Conservation (phyloP, 495 filamentous ascomycete genomes). For the Aspergillus panamensis region DNA sequence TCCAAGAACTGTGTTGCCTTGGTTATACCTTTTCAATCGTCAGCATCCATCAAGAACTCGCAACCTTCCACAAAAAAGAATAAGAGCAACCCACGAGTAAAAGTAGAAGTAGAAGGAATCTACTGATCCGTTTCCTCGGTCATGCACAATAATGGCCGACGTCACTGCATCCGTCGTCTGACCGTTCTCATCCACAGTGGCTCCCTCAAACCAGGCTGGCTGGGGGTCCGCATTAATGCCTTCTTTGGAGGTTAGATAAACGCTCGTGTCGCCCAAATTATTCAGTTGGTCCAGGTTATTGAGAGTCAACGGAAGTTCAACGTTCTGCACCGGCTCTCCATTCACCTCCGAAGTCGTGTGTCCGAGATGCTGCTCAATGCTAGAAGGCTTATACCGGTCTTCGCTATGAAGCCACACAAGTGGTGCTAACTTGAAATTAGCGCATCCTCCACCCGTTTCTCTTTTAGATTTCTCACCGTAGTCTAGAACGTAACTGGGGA, state of each 20-base stretch:
- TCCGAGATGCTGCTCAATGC: slow-evolving; percentile 52
- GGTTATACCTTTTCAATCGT: slow-evolving; percentile 40
- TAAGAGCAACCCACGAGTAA: slow-evolving; percentile 46
- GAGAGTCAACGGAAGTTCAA: slow-evolving; percentile 47
- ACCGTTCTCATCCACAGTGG: slow-evolving; percentile 45
- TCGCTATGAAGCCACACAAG: slow-evolving; percentile 54
- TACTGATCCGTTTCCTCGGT: slow-evolving; percentile 50
- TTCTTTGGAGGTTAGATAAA: slow-evolving; percentile 58
- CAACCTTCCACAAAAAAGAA: no score
- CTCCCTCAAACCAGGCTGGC: slow-evolving; percentile 52
- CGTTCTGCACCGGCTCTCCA: slow-evolving; percentile 41
- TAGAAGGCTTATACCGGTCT: slow-evolving; percentile 58
- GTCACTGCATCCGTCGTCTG: slow-evolving; percentile 45
- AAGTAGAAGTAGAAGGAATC: slow-evolving; percentile 73
- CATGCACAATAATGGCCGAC: slow-evolving; percentile 52
- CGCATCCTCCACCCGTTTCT: neutral
- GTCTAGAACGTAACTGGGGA: slow-evolving; percentile 25
- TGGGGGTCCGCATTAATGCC: slow-evolving; percentile 48
- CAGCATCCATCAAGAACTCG: neutral
- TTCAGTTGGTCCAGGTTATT: slow-evolving; percentile 56
- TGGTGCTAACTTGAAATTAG: slow-evolving; percentile 34
- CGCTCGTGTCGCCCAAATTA: slow-evolving; percentile 40
- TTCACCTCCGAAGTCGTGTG: slow-evolving; percentile 55
- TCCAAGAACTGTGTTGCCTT: slow-evolving; percentile 46
- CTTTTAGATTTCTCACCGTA: slow-evolving; percentile 17